Base-by-base conservation (phyloP, 2,329 filamentous ascomycete species). In the Xylaria hypoxylon region DNA sequence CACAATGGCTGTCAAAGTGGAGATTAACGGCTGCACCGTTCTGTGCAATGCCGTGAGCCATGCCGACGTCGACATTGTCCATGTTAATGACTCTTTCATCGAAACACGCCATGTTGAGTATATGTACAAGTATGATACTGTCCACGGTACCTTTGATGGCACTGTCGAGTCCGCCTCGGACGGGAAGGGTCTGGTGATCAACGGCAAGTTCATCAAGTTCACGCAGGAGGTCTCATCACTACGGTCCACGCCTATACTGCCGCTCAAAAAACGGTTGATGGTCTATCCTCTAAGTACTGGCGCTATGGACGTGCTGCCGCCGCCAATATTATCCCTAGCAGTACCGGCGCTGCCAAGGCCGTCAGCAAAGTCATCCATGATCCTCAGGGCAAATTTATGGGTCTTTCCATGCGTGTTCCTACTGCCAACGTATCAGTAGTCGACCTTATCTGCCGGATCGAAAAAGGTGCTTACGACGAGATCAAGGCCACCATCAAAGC, bases 221-320 rank as follows among this genome's bases (percentile, higher is more conserved):
- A 96, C 94, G 91, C 88, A 87, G 74, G 92, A 89, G 96, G 95
- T 89, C 91, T 98, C 79, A 99, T 99, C 95, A 98, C 96, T 85
- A 99, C 96, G 76, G 89, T 98, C 83, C 96, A 99, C 92, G 97
- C 96, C 79, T 98, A 98, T 91, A 98, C 96, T 78, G 96, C 96
- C 79, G 98, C 96, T 82, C 96, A 98, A 89, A 97, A 97, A 92
- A 97, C 94, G 78, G 96, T 98, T 78, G 96, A 99, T 79, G 96
- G 94, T 80, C 96, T 96, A 80, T 98, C 95, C 73, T 87, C 86
- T 83, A 99, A 99, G 92, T 96, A 98, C 88, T 99, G 95, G 95
- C 92, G 95, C 85, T 96, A 96, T 89, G 96, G 96, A 83, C 96
- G 96, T 86, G 94, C 93, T 77, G 96, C 96, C 85, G 96, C 96